Base-by-base conservation (phyloP, 768 basidiomycete species). In the Tricholoma saponaceum region DNA sequence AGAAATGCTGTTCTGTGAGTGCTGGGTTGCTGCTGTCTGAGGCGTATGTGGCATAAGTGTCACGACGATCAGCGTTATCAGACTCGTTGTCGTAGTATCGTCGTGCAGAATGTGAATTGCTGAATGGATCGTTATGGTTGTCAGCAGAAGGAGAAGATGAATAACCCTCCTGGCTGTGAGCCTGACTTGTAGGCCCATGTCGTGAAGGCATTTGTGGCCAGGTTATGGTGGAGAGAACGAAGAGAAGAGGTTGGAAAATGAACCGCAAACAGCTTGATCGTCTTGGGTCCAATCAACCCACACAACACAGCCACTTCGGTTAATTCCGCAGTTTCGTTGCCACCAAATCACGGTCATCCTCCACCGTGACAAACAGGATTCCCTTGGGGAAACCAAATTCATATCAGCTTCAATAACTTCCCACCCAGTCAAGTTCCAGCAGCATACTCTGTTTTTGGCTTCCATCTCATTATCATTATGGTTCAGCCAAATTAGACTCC, bases 61-160 rank as follows among this genome's bases (percentile, higher is more conserved):
- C 87, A 64, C 86, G 80, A 58, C 81, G 82, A 63, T 89, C 88
- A 61, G 80, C 75, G 61, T 85, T 76, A 69, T 89, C 89, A 33
- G 85, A 86, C 65, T 90, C 88, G 67, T 84, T 84, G 78, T 92
- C 90, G 73, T 84, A 89, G 72, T 84, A 87, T 44, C 80, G 75
- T 73, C 76, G 60, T 67, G 68, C 62, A 67, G 72, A 65, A 9
- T 50, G 47, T n/a, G 47, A 28, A 63, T 72, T 58, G 74, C 74
- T 77, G 72, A 89, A 90, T 58, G 87, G 88, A 72, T 90, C 88
- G 63, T 77, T 74, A 26, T 81, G 81, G 65, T 88, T 77, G 35
- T 81, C 80, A n/a, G 76, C 65, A 23, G 82, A 80, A 39, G 64
- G 64, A 16, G 85, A 80, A 26, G 85, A 83, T 10, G 84, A 80